phyloP scores from a whole-genome alignment of 768 basidiomycete species.

The Tremella mesenterica region DNA sequence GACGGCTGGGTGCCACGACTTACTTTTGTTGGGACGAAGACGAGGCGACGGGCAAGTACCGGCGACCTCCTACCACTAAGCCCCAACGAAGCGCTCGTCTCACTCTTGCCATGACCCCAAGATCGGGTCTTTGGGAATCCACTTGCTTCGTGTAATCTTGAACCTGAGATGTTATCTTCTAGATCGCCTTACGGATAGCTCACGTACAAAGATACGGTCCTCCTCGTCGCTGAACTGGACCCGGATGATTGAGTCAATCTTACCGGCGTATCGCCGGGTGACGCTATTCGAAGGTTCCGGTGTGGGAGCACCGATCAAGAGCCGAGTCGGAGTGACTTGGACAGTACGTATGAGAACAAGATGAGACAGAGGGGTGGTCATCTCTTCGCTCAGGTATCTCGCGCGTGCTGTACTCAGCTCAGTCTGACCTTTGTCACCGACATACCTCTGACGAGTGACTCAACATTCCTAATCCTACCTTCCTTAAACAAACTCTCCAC shows the following conservation, averaged over 20 bases:
- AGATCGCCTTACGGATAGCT: neutral
- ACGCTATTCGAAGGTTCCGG: slow-evolving; percentile 42
- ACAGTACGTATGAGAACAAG: slow-evolving; percentile 31
- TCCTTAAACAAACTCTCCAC: slow-evolving; percentile 35
- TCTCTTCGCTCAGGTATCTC: slow-evolving; percentile 13
- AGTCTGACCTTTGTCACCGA: neutral
- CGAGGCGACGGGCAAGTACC: slow-evolving; percentile 37
- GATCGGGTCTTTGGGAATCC: slow-evolving; percentile 18
- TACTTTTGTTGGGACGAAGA: slow-evolving; percentile 42
- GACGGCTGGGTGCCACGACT: no score
- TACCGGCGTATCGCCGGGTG: slow-evolving; percentile 27
- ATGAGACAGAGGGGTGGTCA: slow-evolving; percentile 11
- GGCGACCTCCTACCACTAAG: slow-evolving; percentile 30
- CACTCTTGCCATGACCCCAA: slow-evolving; percentile 38
- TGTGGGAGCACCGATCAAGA: slow-evolving; percentile 36
- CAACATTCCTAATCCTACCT: slow-evolving; percentile 32
- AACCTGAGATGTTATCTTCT: slow-evolving; percentile 17
- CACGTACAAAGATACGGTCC: slow-evolving; percentile 33
- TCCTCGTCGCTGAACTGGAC: slow-evolving; percentile 42
- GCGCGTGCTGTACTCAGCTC: slow-evolving; percentile 13
- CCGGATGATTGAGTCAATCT: slow-evolving; percentile 33
- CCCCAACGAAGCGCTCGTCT: slow-evolving; percentile 37
- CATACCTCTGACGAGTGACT: slow-evolving; percentile 26
- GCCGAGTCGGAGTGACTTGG: slow-evolving; percentile 36
- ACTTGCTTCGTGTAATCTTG: slow-evolving; percentile 21